phyloP scores from a whole-genome alignment of 2,329 filamentous ascomycete genomes.

The Aspergillus uvarum region DNA sequence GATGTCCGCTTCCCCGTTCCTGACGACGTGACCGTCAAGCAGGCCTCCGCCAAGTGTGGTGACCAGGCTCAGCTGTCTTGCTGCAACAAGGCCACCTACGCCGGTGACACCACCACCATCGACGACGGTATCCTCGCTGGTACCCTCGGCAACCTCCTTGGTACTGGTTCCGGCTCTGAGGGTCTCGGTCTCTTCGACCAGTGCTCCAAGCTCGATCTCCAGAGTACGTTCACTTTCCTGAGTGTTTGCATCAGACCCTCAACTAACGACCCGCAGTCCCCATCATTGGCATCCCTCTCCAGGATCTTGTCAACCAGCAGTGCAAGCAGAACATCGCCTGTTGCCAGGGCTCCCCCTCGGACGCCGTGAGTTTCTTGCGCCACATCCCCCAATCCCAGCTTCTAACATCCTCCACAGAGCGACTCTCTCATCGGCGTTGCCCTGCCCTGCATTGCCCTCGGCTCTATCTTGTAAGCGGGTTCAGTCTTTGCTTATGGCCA shows the following conservation, averaged over 20 bases:
- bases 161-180: slow-evolving; percentile 33
- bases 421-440: slow-evolving; percentile 36
- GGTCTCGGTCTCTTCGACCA: slow-evolving; percentile 42
- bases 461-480: slow-evolving; percentile 38
- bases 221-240: slow-evolving; percentile 26
- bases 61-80: slow-evolving; percentile 40
- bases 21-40: slow-evolving; percentile 34
- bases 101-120: slow-evolving; percentile 36
- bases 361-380: slow-evolving; percentile 25
- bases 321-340: slow-evolving; percentile 45
- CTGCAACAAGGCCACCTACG: slow-evolving; percentile 42
- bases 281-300: slow-evolving; percentile 30
- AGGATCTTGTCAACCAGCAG: slow-evolving; percentile 39
- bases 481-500: background rate
- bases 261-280: slow-evolving; percentile 19
- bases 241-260: no score
- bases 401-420: slow-evolving; percentile 23
- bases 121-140: slow-evolving; percentile 35
- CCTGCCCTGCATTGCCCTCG: slow-evolving; percentile 41
- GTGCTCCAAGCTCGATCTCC: slow-evolving; percentile 42
- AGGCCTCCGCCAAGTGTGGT: slow-evolving; percentile 42
- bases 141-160: slow-evolving; percentile 36
- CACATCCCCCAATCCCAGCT: background rate
- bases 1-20: slow-evolving; percentile 36
- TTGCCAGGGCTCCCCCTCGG: slow-evolving; percentile 38